Evolutionary conservation across 352 stramenopile genomes (phyloP), one percentile per base, ranked within the genome.

Genomic region (Phytophthora litchii): DNA sequence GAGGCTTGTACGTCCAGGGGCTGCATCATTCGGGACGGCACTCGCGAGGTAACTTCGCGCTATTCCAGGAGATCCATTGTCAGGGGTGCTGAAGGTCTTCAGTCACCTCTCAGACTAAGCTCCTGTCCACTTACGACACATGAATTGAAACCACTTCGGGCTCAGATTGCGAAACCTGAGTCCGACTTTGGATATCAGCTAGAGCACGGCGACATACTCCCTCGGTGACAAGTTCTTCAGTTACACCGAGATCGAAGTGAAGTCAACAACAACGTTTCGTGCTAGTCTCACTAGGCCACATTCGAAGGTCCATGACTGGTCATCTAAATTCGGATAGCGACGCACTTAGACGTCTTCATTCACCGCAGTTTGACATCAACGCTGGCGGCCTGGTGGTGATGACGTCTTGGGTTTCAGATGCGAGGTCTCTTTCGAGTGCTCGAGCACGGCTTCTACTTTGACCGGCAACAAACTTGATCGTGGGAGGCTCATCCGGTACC

Each of bases 161-260:
- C 27, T 44, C 37, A 44, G 17, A 4, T 44, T 44, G 5, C 17
- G 37, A 44, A 44, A 44, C n/a, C 17, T 44, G 37, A 44, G 29
- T 13, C 37, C 37, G 0, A 9, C 37, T 4, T 27, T 10, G 16
- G 14, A 44, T 16, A 44, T 12, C 4, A 16, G 27, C 17, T 44
- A 16, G 4, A 44, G 17, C 7, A 44, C 14, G 1, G 37, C 37
- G 5, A 13, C 19, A 14, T 16, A 44, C 9, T 44, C 16, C 3
- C 37, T 34, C 23, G 29, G 29, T 4, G n/a, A 14, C 6, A 1
- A 44, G n/a, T 25, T 16, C 16, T 9, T 44, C 16, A 19, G 37
- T 0, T 14, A 13, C 37, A 25, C 37, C 37, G 9, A 6, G 6
- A 44, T 14, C 17, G 19, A 16, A 4, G 16, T 19, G 16, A 44